These are phyloP conservation scores for Colletotrichum cereale DNA, from an alignment of 2,329 filamentous ascomycete genomes.

Conservation along the genomic window DNA sequence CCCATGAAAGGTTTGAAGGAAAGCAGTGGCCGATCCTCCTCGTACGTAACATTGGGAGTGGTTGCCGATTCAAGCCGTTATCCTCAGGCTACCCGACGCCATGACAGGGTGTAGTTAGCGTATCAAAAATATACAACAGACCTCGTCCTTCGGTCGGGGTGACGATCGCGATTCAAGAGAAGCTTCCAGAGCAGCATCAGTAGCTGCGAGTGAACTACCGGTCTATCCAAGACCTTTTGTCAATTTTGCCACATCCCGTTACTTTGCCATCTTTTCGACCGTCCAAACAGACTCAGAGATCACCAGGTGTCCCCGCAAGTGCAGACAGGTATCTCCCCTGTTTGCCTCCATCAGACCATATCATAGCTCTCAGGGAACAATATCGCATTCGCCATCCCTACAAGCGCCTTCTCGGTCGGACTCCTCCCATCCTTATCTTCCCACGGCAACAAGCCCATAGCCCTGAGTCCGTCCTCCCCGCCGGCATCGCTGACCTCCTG, in stretches of 20 bases:
- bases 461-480: slow-evolving; percentile 54
- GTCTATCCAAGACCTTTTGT: background rate
- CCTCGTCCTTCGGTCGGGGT: background rate
- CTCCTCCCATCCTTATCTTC: slow-evolving; percentile 52
- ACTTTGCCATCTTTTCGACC: background rate
- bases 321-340: slow-evolving; percentile 2
- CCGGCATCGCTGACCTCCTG: slow-evolving; percentile 55
- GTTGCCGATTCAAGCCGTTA: background rate
- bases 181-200: too few relatives aligned
- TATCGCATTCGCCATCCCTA: slow-evolving; percentile 55
- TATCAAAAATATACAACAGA: background rate
- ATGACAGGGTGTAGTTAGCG: background rate
- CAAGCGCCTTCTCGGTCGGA: slow-evolving; percentile 50
- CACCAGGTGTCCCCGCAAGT: background rate
- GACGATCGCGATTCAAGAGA: too few relatives aligned
- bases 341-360: slow-evolving; percentile 34
- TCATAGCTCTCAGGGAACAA: slow-evolving; percentile 56
- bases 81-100: background rate
- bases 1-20: background rate
- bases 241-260: background rate
- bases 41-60: background rate
- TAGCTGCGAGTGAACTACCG: background rate
- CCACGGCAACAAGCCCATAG: slow-evolving; percentile 58
- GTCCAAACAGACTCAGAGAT: too few relatives aligned
- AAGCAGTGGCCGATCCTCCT: background rate